A percentile compares a stretch with the other conserved stretches of the same genome.
These are phyloP conservation scores for Calonectria naviculata DNA, from an alignment of 2,329 filamentous ascomycete genomes.

Conservation along the genomic window DNA sequence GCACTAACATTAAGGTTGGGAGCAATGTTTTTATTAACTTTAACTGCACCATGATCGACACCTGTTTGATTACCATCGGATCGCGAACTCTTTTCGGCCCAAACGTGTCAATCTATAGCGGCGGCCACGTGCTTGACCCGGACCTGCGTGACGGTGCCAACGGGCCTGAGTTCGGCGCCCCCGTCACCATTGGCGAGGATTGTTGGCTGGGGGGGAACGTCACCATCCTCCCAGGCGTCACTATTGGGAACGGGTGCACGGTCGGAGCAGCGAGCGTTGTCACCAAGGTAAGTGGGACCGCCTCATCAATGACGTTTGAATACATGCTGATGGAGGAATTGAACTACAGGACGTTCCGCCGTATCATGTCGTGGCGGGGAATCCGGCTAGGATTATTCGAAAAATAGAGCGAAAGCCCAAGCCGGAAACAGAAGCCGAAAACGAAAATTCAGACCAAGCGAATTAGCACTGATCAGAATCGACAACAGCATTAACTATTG, in stretches of 20 bases:
- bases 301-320: too few relatives aligned
- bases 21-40: slow-evolving; percentile 80
- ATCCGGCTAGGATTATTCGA: slow-evolving; percentile 5
- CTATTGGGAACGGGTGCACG: slow-evolving; percentile 77
- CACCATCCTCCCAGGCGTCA: slow-evolving; percentile 80
- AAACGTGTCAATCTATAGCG: slow-evolving; percentile 80
- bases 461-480: background rate
- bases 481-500: too few relatives aligned
- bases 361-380: slow-evolving; percentile 7
- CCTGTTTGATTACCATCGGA: slow-evolving; percentile 79
- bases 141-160: slow-evolving; percentile 77
- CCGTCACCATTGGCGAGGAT: slow-evolving; percentile 83
- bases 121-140: slow-evolving; percentile 82
- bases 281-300: background rate
- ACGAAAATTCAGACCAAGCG: too few relatives aligned
- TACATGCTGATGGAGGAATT: background rate
- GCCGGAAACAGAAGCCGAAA: background rate
- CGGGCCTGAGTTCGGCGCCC: slow-evolving; percentile 80
- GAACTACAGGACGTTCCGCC: background rate
- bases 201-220: slow-evolving; percentile 83
- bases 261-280: slow-evolving; percentile 87
- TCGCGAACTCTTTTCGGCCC: slow-evolving; percentile 83
- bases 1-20: slow-evolving; percentile 75
- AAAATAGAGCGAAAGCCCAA: background rate
- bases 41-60: slow-evolving; percentile 82